phyloP scores from a whole-genome alignment of 1,139 yeast species.

The Debaryomyces subglobosus region DNA sequence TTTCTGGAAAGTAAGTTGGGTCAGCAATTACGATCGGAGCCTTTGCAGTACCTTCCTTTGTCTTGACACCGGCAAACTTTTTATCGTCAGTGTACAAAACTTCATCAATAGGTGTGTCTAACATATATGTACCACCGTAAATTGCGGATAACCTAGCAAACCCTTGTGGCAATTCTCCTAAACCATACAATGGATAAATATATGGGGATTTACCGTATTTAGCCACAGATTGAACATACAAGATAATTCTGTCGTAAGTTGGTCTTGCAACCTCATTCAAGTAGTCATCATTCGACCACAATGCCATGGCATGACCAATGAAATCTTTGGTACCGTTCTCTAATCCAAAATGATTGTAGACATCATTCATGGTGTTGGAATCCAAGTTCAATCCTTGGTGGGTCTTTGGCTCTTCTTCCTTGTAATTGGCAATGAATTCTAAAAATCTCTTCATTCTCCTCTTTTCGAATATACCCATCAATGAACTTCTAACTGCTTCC shows the following conservation, averaged over 20 bases:
- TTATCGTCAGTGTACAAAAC: slow-evolving; percentile 67
- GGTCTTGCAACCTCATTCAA: slow-evolving; percentile 89
- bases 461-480: slow-evolving; percentile 96
- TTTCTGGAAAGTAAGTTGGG: slow-evolving; percentile 96
- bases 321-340: slow-evolving; percentile 95
- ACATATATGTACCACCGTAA: slow-evolving; percentile 98
- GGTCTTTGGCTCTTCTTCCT: slow-evolving; percentile 76
- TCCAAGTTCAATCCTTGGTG: slow-evolving; percentile 89
- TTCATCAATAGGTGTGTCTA: slow-evolving; percentile 94
- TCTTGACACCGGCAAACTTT: slow-evolving; percentile 81
- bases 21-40: slow-evolving; percentile 97
- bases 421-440: slow-evolving; percentile 82
- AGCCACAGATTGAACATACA: slow-evolving; percentile 89
- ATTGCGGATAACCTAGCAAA: slow-evolving; percentile 96
- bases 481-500: slow-evolving; percentile 88
- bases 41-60: slow-evolving; percentile 88
- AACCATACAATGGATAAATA: slow-evolving; percentile 92
- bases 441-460: slow-evolving; percentile 91
- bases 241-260: slow-evolving; percentile 80
- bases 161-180: slow-evolving; percentile 98
- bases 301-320: slow-evolving; percentile 98
- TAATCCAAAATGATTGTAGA: slow-evolving; percentile 85
- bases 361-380: slow-evolving; percentile 88
- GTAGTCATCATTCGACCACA: slow-evolving; percentile 93
- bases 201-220: slow-evolving; percentile 97